These are phyloP conservation scores for Solanum etuberosum DNA, from an alignment of 257 asterid genomes.

Conservation along the genomic window DNA sequence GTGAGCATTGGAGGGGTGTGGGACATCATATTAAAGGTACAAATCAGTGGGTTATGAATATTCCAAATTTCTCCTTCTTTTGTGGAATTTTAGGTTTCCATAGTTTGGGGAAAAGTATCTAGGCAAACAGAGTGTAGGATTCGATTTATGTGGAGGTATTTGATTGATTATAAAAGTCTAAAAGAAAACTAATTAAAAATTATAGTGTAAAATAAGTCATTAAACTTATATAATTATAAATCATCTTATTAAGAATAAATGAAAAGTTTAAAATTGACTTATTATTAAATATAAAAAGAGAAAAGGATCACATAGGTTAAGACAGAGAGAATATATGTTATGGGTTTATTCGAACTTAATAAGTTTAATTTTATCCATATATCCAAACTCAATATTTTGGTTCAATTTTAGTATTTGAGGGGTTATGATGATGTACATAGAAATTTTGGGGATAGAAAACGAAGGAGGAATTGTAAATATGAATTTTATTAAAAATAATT, in stretches of 20 bases:
- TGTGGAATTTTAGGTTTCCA: slow-evolving; percentile 8
- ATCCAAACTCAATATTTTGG: neutral
- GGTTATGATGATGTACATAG: neutral
- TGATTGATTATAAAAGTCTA: neutral
- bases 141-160: neutral
- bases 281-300: too few species aligned
- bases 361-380: too few species aligned
- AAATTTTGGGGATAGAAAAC: neutral
- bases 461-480: neutral
- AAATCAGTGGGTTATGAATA: slow-evolving; percentile 7
- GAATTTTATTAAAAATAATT: neutral
- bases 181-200: neutral
- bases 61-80: neutral
- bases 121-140: neutral
- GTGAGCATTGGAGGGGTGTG: neutral
- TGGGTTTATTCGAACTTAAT: neutral
- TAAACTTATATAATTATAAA: too few species aligned
- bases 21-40: neutral
- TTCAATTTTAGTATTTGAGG: neutral
- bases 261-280: too few species aligned
- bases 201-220: neutral
- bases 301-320: neutral
- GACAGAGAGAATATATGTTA: neutral
- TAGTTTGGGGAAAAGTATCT: slow-evolving; percentile 19
- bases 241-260: too few species aligned